A percentile compares a stretch with the other conserved stretches of the same genome.
These are phyloP conservation scores for Scleroderma citrinum DNA, from an alignment of 768 basidiomycete species.

Conservation along the genomic window DNA sequence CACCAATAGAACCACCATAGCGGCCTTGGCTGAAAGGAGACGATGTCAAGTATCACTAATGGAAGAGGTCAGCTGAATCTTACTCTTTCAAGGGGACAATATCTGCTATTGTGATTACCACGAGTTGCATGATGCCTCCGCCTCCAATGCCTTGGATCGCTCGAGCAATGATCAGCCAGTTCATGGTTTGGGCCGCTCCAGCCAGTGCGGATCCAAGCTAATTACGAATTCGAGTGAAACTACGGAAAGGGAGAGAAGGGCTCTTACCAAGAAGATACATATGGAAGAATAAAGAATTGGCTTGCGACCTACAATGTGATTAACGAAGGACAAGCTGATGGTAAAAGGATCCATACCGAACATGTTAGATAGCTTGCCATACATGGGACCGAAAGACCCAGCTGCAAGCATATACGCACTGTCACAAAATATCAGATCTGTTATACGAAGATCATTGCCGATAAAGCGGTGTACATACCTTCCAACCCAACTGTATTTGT, in stretches of 20 bases:
- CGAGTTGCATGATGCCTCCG: constrained; percentile 72
- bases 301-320: constrained; percentile 46
- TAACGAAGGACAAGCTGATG: constrained; percentile 24
- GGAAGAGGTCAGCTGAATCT: constrained; percentile 15
- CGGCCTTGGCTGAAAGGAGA: constrained; percentile 56
- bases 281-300: constrained; percentile 65
- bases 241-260: not conserved
- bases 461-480: constrained; percentile 34
- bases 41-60: not conserved
- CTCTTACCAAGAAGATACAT: constrained; percentile 56
- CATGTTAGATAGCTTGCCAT: constrained; percentile 72
- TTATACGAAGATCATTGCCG: constrained; percentile 1
- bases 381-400: constrained; percentile 61
- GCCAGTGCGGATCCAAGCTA: constrained; percentile 77
- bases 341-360: constrained; percentile 23
- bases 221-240: not conserved
- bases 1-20: constrained; percentile 69
- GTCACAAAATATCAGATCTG: not conserved
- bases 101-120: constrained; percentile 75
- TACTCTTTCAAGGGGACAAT: constrained; percentile 78
- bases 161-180: constrained; percentile 69
- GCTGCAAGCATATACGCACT: constrained; percentile 74
- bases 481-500: constrained; percentile 68
- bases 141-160: constrained; percentile 84
- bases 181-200: constrained; percentile 74